Evolutionary conservation across 2,329 filamentous ascomycete species (phyloP).

Genomic region (Diaporthe amygdali): DNA sequence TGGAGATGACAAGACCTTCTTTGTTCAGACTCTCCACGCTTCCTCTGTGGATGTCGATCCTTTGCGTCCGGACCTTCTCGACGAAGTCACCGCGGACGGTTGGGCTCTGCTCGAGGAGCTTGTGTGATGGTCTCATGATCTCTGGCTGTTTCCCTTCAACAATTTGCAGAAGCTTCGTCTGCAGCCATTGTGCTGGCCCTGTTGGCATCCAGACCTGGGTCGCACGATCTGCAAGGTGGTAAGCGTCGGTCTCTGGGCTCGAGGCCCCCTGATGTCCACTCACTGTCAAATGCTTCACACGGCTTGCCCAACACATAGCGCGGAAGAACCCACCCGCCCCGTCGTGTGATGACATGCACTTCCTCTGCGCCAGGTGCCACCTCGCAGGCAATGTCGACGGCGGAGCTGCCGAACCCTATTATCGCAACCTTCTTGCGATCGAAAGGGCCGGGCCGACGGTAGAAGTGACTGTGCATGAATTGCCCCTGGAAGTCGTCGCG

Average conservation of each 20-base stretch:
- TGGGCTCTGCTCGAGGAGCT: constrained; percentile 39
- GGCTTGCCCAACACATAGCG: constrained; percentile 42
- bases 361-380: constrained; percentile 38
- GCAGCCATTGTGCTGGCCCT: constrained; percentile 34
- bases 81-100: constrained; percentile 39
- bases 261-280: constrained; percentile 16
- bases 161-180: constrained; percentile 36
- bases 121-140: constrained; percentile 39
- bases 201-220: constrained; percentile 36
- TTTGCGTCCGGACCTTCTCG: constrained; percentile 38
- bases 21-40: constrained; percentile 36
- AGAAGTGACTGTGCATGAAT: constrained; percentile 43
- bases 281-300: constrained; percentile 41
- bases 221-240: constrained; percentile 30
- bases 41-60: constrained; percentile 39
- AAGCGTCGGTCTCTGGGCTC: neutral
- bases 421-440: constrained; percentile 43
- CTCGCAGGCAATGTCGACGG: constrained; percentile 45
- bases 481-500: constrained; percentile 38
- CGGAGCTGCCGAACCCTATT: constrained; percentile 43
- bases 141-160: constrained; percentile 37
- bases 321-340: constrained; percentile 44
- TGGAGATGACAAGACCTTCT: constrained; percentile 33
- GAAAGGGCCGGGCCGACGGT: constrained; percentile 39
- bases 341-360: constrained; percentile 42